A percentile compares a stretch with the other conserved stretches of the same genome.
Conservation (phyloP, 495 filamentous ascomycete genomes). For the Choiromyces venosus region DNA sequence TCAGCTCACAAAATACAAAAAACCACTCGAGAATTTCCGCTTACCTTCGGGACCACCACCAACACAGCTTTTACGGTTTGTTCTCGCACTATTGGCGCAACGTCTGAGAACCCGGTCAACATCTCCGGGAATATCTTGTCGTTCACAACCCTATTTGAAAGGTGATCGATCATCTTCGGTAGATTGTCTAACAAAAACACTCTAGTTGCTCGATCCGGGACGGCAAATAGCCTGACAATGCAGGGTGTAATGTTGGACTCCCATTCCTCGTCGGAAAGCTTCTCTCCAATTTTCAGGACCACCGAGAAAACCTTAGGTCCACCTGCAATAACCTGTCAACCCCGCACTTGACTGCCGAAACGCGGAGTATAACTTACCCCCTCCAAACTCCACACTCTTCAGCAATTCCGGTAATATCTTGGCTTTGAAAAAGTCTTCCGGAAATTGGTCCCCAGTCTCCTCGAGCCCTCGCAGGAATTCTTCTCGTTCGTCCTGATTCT, state of each 20-base stretch:
- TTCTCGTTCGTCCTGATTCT: constrained; percentile 74
- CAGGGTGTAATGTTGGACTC: constrained; percentile 77
- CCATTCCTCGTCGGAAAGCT: constrained; percentile 84
- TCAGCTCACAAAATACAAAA: constrained; percentile 1
- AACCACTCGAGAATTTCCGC: not conserved
- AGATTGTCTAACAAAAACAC: constrained; percentile 88
- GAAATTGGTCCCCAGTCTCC: constrained; percentile 82
- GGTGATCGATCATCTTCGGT: constrained; percentile 81
- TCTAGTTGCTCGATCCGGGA: constrained; percentile 84
- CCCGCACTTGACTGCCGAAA: not conserved
- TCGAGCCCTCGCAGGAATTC: constrained; percentile 83
- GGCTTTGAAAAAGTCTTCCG: constrained; percentile 95
- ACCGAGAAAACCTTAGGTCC: constrained; percentile 84
- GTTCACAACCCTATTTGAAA: constrained; percentile 84
- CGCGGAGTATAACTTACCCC: constrained; percentile 46
- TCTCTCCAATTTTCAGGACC: constrained; percentile 82
- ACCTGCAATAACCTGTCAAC: constrained; percentile 42
- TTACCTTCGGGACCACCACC: constrained; percentile 65
- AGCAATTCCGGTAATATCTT: constrained; percentile 93
- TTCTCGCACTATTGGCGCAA: constrained; percentile 85
- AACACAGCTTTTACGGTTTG: constrained; percentile 93
- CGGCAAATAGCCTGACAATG: constrained; percentile 78
- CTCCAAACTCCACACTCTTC: constrained; percentile 94
- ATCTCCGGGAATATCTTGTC: constrained; percentile 96
- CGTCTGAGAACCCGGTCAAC: constrained; percentile 87